These are phyloP conservation scores for Saccharomycopsis sp. DNA, from an alignment of 805 yeast genomes.

Conservation along the genomic window DNA sequence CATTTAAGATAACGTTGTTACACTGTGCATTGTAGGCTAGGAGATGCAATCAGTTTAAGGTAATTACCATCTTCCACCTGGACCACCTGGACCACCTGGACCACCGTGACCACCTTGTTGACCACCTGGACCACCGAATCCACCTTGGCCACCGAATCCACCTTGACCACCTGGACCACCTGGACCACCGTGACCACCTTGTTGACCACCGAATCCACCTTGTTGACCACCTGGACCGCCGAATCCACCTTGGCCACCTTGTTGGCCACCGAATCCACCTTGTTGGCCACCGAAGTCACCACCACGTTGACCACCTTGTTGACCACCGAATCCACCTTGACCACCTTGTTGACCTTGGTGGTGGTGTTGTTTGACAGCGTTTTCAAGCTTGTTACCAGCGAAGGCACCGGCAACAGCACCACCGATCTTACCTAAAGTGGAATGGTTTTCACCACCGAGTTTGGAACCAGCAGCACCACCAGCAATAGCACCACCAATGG, in stretches of 20 bases:
- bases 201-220: constrained; percentile 19
- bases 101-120: constrained; percentile 14
- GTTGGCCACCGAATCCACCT: constrained; percentile 12
- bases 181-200: constrained; percentile 21
- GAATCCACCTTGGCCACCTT: constrained; percentile 19
- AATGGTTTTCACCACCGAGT: constrained; percentile 21
- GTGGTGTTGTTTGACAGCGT: constrained; percentile 27
- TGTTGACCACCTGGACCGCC: constrained; percentile 25
- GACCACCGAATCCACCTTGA: constrained; percentile 22
- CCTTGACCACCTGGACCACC: constrained; percentile 25
- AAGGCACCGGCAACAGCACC: constrained; percentile 52
- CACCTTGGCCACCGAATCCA: constrained; percentile 22
- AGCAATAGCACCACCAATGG: constrained; percentile 44
- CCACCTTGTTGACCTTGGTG: constrained; percentile 12
- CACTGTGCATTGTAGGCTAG: not conserved
- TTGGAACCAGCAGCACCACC: constrained; percentile 48
- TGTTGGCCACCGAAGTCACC: constrained; percentile 1
- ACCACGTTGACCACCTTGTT: constrained; percentile 24
- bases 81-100: not conserved
- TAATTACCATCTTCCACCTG: not conserved
- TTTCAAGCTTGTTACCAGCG: constrained; percentile 42
- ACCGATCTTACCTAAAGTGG: constrained; percentile 35
- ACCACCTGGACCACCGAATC: constrained; percentile 19
- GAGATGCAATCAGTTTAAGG: not conserved
- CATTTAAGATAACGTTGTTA: too few species aligned